These are phyloP conservation scores for Ampelocalamus luodianensis DNA, from an alignment of 176 grass and related monocot species.

Conservation along the genomic window DNA sequence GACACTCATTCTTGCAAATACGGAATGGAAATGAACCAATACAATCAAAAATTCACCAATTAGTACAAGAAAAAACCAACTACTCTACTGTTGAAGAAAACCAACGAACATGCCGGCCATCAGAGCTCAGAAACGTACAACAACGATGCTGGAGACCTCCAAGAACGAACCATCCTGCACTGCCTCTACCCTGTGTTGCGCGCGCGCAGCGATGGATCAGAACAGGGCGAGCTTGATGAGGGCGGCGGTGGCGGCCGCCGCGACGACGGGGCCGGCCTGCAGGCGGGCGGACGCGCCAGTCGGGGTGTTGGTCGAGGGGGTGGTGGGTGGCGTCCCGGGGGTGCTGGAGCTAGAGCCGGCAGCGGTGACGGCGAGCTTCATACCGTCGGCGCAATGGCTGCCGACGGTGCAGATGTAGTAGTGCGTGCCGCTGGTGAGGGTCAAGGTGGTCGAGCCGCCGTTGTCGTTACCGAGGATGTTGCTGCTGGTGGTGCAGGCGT, in stretches of 20 bases:
- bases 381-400: constrained; percentile 60
- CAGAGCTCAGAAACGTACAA: constrained; percentile 10
- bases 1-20: no score
- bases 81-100: constrained; percentile 23
- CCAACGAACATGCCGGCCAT: neutral
- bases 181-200: constrained; percentile 38
- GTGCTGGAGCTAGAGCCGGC: constrained; percentile 39
- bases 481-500: constrained; percentile 52
- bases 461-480: constrained; percentile 29
- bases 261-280: constrained; percentile 24
- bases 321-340: constrained; percentile 22
- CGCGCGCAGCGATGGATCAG: constrained; percentile 42
- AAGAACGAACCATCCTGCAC: constrained; percentile 40
- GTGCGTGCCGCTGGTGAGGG: constrained; percentile 45
- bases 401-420: constrained; percentile 76
- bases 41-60: no score
- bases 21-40: no score
- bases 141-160: neutral
- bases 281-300: constrained; percentile 12
- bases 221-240: constrained; percentile 58
- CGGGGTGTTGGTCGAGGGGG: constrained; percentile 22
- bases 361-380: constrained; percentile 72
- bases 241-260: constrained; percentile 18
- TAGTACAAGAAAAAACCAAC: neutral
- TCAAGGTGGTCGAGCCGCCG: constrained; percentile 44